These are phyloP conservation scores for Podila epigama DNA, from an alignment of 192 early-diverging fungal genomes.

Conservation along the genomic window DNA sequence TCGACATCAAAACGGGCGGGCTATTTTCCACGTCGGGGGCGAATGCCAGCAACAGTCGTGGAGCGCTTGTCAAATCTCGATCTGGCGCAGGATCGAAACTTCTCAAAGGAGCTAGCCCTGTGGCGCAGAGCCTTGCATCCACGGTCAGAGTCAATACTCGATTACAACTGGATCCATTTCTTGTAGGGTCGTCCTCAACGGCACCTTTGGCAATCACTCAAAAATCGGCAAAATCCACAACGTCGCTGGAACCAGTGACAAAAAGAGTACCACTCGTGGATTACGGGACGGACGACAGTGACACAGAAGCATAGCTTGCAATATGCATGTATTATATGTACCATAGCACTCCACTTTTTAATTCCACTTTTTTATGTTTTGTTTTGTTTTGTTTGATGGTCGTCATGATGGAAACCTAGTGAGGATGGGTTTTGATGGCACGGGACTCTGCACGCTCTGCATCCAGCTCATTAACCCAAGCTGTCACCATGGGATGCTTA, in stretches of 20 bases:
- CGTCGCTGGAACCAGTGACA: neutral
- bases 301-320: neutral
- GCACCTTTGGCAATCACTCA: neutral
- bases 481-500: constrained; percentile 79
- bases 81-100: neutral
- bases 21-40: constrained; percentile 11
- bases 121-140: constrained; percentile 10
- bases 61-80: neutral
- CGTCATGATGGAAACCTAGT: neutral
- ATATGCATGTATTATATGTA: neutral
- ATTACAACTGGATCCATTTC: constrained; percentile 31
- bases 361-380: neutral
- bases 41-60: neutral
- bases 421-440: constrained; percentile 18
- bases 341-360: neutral
- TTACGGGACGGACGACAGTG: constrained; percentile 4
- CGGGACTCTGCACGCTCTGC: constrained; percentile 53
- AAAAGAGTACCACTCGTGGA: neutral
- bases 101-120: neutral
- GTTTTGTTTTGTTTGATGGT: neutral
- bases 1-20: constrained; percentile 26
- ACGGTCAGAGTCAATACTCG: constrained; percentile 19
- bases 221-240: neutral
- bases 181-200: neutral
- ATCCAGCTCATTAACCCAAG: constrained; percentile 87